These are phyloP conservation scores for Coniochaeta sp. DNA, from an alignment of 2,329 filamentous ascomycete species.

Conservation along the genomic window DNA sequence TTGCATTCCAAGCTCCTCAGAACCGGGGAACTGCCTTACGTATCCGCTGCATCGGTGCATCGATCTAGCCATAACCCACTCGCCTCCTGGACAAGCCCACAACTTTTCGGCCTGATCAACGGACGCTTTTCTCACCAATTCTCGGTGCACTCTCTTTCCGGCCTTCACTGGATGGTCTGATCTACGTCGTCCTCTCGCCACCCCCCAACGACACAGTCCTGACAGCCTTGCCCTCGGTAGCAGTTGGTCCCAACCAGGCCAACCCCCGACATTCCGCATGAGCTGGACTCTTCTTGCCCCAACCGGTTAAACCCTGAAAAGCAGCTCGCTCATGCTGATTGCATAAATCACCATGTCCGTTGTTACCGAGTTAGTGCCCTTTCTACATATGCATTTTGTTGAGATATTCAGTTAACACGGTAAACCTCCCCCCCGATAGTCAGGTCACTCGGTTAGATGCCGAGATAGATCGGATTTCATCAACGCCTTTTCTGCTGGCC, in stretches of 20 bases:
- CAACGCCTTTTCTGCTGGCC: conserved; percentile 29
- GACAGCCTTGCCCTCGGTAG: background rate
- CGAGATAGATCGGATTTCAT: conserved; percentile 57
- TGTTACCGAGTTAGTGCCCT: conserved; percentile 33
- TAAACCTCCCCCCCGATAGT: conserved; percentile 24
- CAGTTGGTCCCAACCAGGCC: background rate
- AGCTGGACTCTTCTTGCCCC: background rate
- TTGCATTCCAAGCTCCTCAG: background rate
- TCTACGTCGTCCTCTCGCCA: conserved; percentile 5
- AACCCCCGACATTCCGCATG: background rate
- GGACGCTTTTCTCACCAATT: background rate
- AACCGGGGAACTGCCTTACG: background rate
- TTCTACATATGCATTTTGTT: background rate
- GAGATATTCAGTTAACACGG: conserved; percentile 8
- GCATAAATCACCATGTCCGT: conserved; percentile 30
- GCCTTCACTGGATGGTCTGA: conserved; percentile 15
- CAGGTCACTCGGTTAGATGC: conserved; percentile 58
- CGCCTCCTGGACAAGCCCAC: conserved; percentile 1
- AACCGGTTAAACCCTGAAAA: conserved; percentile 5
- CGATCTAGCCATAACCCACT: background rate
- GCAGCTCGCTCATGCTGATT: conserved; percentile 7
- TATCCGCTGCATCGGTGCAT: background rate
- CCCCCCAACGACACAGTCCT: conserved; percentile 11
- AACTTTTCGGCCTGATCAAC: conserved; percentile 9
- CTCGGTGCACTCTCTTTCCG: conserved; percentile 13